These are phyloP conservation scores for Trichophaea hybrida DNA, from an alignment of 2,329 filamentous ascomycete species.

Conservation along the genomic window DNA sequence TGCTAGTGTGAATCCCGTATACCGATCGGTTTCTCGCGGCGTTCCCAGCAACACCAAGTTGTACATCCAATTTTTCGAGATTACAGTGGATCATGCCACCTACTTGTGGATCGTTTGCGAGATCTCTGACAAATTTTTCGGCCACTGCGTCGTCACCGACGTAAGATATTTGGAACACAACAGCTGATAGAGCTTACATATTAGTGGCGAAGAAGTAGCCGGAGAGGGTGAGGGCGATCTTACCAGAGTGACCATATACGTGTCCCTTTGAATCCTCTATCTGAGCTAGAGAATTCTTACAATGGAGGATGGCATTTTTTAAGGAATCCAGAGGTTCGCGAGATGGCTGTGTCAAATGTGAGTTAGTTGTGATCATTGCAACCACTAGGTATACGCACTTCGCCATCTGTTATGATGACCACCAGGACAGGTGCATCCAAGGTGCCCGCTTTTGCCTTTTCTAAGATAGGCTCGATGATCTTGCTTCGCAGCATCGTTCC, in stretches of 20 bases:
- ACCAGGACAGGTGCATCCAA: slow-evolving; percentile 9
- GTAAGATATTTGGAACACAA: slow-evolving; percentile 17
- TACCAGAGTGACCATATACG: slow-evolving; percentile 6
- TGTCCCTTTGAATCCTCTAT: background rate
- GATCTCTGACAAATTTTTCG: slow-evolving; percentile 8
- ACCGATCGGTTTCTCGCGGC: background rate
- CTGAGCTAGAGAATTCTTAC: background rate
- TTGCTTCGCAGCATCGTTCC: slow-evolving; percentile 6
- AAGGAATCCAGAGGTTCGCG: background rate
- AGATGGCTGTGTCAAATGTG: background rate
- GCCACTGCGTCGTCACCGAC: slow-evolving; percentile 10
- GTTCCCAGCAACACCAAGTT: background rate
- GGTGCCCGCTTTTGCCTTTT: background rate
- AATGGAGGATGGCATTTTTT: slow-evolving; percentile 6
- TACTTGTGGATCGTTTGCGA: slow-evolving; percentile 10
- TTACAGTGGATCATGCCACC: slow-evolving; percentile 15
- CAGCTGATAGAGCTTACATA: slow-evolving; percentile 2
- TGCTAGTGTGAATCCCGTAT: background rate
- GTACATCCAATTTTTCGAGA: background rate
- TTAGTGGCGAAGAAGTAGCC: background rate
- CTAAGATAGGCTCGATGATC: slow-evolving; percentile 9
- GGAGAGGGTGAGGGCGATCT: background rate
- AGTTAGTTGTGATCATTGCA: background rate
- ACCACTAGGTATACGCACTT: slow-evolving; percentile 1
- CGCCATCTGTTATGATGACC: slow-evolving; percentile 16